Evolutionary conservation across 2,329 filamentous ascomycete genomes (phyloP), one percentile per base, ranked within the genome.

Genomic region (Botrytis fabae): DNA sequence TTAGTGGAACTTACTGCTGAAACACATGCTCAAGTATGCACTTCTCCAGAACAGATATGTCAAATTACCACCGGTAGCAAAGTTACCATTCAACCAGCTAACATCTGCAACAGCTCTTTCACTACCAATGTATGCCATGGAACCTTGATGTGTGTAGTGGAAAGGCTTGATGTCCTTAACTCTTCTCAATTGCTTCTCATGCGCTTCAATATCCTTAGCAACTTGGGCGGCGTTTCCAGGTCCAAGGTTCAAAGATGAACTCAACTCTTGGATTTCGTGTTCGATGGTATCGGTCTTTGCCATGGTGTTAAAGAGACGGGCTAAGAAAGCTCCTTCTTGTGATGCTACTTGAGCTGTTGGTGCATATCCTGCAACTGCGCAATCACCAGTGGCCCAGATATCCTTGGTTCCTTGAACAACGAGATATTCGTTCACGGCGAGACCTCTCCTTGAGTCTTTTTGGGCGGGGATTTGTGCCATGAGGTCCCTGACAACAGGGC

Each of bases 11-110:
- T 91, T 89, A 96, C 94, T 95, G 90, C 95, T 98, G 84, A 99
- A 99, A 90, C 95, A 98, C 96, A 99, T 99, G 88, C 94, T 98
- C 83, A 99, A 86, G 84, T 99, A 99, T 72, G 95, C 96, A 81
- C 93, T 97, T 82, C 95, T 90, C 96, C 96, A 99, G 90, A 99
- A 99, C 78, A 98, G 89, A 85, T 97, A 99, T 73, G 96, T 99
- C 84, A 98, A 86, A 80, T 92, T 93, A 82, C 96, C 96, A 81
- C 95, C 96, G 63, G 92, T 93, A 75, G 96, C 95, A 79, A 99
- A 89, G 86, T 98, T 99, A 78, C 96, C 96, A 80, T 96, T 97
- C 85, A 97, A 91, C 95, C 96, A 99, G 82, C 91, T 93, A 80
- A 99, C 94, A 84, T 99, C 96, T 75, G 96, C 96, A 74, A 99